Evolutionary conservation across 495 filamentous ascomycete species (phyloP).

Genomic region (Aspergillus incahuasiensis): DNA sequence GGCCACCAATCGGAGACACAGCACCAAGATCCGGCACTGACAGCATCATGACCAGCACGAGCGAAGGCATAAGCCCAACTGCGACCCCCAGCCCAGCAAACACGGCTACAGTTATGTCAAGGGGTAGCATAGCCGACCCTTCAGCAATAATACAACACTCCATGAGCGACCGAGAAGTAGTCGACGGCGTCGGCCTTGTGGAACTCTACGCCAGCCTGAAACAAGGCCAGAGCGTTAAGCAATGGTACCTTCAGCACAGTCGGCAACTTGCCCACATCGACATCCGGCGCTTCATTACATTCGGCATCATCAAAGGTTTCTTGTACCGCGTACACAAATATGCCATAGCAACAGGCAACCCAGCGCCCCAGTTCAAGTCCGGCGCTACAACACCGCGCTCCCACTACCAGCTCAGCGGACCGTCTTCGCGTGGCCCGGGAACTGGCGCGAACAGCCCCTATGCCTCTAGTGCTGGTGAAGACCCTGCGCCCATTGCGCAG

Average conservation of each 20-base stretch:
- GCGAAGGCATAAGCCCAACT: conserved; percentile 12
- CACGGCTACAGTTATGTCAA: conserved; percentile 1
- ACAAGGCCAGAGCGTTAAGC: conserved; percentile 71
- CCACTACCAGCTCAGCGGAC: conserved; percentile 20
- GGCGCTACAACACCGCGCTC: conserved; percentile 15
- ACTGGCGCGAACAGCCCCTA: conserved; percentile 38
- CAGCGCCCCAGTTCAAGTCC: conserved; percentile 27
- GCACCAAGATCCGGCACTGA: conserved; percentile 8
- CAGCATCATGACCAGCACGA: conserved; percentile 21
- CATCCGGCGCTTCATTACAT: conserved; percentile 85
- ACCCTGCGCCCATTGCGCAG: conserved; percentile 22
- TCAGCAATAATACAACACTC: background rate
- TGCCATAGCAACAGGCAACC: conserved; percentile 56
- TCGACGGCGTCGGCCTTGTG: conserved; percentile 41
- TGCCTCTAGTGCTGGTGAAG: conserved; percentile 35
- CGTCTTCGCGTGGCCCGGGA: conserved; percentile 30
- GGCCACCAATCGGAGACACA: conserved; percentile 34
- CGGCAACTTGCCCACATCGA: conserved; percentile 69
- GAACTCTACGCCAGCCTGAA: conserved; percentile 73
- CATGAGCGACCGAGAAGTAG: conserved; percentile 12
- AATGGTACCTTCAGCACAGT: conserved; percentile 72
- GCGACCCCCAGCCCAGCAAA: conserved; percentile 12
- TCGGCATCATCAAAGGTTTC: conserved; percentile 92
- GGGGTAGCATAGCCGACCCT: conserved; percentile 3
- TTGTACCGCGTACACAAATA: conserved; percentile 94